Conservation (phyloP, 257 asterid species). For the Cordia subcordata region DNA sequence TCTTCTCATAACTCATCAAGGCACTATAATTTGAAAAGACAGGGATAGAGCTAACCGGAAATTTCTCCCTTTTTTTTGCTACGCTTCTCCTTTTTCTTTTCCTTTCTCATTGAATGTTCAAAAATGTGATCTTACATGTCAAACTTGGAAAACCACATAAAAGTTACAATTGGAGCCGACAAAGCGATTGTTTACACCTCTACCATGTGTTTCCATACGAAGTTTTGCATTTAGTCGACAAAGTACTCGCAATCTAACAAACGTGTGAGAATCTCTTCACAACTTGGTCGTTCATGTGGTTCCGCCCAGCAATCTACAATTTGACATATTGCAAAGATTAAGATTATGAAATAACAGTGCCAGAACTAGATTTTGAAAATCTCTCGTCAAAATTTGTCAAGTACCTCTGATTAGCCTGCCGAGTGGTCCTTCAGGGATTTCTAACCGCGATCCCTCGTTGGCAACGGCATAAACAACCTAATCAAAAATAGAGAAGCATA, state of each 20-base stretch:
- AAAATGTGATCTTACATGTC: neutral
- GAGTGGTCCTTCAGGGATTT: conserved; percentile 84
- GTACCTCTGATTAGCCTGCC: conserved; percentile 76
- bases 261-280: conserved; percentile 72
- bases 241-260: conserved; percentile 74
- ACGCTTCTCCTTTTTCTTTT: too few species aligned
- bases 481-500: neutral
- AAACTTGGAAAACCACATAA: conserved; percentile 25
- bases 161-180: conserved; percentile 37
- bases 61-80: too few species aligned
- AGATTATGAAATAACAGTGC: neutral
- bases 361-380: neutral
- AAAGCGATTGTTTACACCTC: conserved; percentile 43
- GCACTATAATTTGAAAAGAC: too few species aligned
- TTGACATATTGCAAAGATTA: conserved; percentile 1
- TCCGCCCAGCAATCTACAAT: conserved; percentile 85
- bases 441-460: conserved; percentile 68
- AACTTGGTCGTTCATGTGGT: conserved; percentile 71
- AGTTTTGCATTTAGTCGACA: conserved; percentile 40
- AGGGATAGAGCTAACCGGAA: too few species aligned
- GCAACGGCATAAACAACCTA: conserved; percentile 64
- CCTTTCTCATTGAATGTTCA: neutral
- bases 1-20: too few species aligned
- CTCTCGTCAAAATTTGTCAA: neutral
- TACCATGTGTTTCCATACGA: conserved; percentile 37